These are phyloP conservation scores for Chaetothyriales sp. DNA, from an alignment of 2,329 filamentous ascomycete genomes.

Conservation along the genomic window DNA sequence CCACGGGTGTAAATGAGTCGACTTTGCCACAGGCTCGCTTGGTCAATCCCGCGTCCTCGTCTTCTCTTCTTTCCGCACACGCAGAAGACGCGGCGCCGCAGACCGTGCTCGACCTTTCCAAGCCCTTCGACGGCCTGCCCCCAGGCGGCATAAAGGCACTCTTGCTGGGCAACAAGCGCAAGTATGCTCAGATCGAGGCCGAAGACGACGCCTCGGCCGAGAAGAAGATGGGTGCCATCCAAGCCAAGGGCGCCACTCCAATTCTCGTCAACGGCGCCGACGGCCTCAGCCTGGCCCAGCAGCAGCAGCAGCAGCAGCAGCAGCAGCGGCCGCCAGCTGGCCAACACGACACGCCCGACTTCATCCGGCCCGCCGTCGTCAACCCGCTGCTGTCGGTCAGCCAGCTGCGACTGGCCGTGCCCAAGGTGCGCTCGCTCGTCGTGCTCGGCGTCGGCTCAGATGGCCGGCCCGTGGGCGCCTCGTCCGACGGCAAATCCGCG, in stretches of 20 bases:
- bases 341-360: conserved; percentile 60
- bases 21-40: conserved; percentile 81
- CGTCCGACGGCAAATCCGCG: conserved; percentile 36
- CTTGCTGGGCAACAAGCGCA: conserved; percentile 86
- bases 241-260: conserved; percentile 54
- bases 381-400: conserved; percentile 71
- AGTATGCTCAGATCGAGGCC: conserved; percentile 56
- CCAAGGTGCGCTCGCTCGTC: conserved; percentile 71
- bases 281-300: conserved; percentile 62
- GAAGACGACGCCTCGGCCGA: conserved; percentile 56
- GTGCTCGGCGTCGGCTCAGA: conserved; percentile 57
- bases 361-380: conserved; percentile 72
- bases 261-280: conserved; percentile 65
- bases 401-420: conserved; percentile 74
- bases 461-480: conserved; percentile 29
- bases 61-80: conserved; percentile 29
- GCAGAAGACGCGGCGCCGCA: conserved; percentile 48
- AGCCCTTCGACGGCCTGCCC: conserved; percentile 84
- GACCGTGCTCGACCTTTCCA: conserved; percentile 76
- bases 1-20: conserved; percentile 72
- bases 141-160: conserved; percentile 76
- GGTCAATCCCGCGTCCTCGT: conserved; percentile 62
- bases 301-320: too few relatives aligned
- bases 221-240: conserved; percentile 46
- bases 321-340: conserved; percentile 47